Evolutionary conservation across 2,329 filamentous ascomycete genomes (phyloP).

Genomic region (Rhynchosporium agropyri): DNA sequence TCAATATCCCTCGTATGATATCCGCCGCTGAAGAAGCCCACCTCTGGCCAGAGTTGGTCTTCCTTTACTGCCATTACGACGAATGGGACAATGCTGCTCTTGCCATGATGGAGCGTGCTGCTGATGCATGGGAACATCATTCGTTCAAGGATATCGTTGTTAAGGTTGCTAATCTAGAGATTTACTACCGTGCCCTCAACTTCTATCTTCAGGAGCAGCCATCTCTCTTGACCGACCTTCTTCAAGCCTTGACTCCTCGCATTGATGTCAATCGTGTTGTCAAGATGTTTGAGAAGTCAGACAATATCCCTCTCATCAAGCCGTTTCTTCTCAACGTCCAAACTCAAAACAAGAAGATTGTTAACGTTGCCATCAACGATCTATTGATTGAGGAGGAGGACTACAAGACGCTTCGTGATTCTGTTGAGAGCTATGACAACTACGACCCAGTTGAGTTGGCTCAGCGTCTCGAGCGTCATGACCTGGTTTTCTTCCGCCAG

Average conservation of each 20-base stretch:
- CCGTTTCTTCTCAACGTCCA: constrained; percentile 97
- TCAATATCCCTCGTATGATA: constrained; percentile 98
- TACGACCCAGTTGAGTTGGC: constrained; percentile 95
- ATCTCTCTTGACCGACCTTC: constrained; percentile 89
- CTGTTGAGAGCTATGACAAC: constrained; percentile 98
- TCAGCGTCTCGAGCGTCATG: constrained; percentile 91
- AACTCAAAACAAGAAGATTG: constrained; percentile 94
- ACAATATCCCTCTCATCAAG: constrained; percentile 98
- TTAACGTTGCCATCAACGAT: constrained; percentile 98
- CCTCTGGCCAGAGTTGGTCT: constrained; percentile 96
- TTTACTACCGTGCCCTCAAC: constrained; percentile 96
- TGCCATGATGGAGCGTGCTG: constrained; percentile 95
- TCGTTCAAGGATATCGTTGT: constrained; percentile 99
- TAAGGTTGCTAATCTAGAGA: constrained; percentile 98
- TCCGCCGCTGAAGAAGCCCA: constrained; percentile 90
- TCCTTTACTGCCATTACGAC: constrained; percentile 97
- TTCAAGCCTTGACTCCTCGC: constrained; percentile 87
- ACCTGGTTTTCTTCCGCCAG: constrained; percentile 98
- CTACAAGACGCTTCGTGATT: constrained; percentile 97
- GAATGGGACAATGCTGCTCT: constrained; percentile 97
- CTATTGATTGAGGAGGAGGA: constrained; percentile 98
- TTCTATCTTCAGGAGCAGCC: constrained; percentile 98
- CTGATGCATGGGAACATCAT: constrained; percentile 98
- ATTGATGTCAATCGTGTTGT: constrained; percentile 99
- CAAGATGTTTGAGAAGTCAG: constrained; percentile 97